Evolutionary conservation across 2,329 filamentous ascomycete genomes (phyloP), one percentile per base, ranked within the genome.

Genomic region (Penicillium paneum): DNA sequence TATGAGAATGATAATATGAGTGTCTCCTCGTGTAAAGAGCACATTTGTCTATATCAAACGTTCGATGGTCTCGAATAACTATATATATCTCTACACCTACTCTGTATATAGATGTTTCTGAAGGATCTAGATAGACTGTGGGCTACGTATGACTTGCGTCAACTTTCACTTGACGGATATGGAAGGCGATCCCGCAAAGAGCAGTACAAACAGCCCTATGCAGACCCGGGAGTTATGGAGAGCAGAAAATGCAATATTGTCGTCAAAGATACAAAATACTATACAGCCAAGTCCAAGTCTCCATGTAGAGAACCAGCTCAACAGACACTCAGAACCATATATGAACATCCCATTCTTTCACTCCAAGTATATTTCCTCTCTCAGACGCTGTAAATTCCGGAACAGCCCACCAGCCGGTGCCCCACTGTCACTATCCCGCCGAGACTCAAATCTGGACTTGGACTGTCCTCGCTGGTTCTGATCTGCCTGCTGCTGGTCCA

Each of bases 311-410:
- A 34, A 35, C 50, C 50, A 53, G 50, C 50, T 53, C 47, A 38
- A 26, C 44, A 52, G 13, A 49, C 28, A 47, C 8, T 5, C 21
- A 39, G 24, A 17, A 28, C 35, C 15, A 45, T 21, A 21, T 48
- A 40, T 24, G 21, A 24, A 24, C 35, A 35, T 13, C 35, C 12
- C 35, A 42, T 7, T 13, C 41, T 58, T 13, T 66, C 63, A 81
- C 57, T 81, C 79, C 55, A 80, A 68, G 59, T 81, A 81, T 41
- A 82, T 78, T 57, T 81, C 79, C 54, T 81, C 79, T 47, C 79
- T 77, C 60, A 83, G 67, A 47, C 80, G 78, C 56, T 80, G 75
- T 51, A 83, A 61, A 60, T 80, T 81, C 58, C 77, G 74, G 62
- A 83, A 76, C 58, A 83, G 76, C 1, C 80, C 81, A 60, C 77